Conservation (phyloP, 1,284 basidiomycete genomes). For the Boletellus sp. region DNA sequence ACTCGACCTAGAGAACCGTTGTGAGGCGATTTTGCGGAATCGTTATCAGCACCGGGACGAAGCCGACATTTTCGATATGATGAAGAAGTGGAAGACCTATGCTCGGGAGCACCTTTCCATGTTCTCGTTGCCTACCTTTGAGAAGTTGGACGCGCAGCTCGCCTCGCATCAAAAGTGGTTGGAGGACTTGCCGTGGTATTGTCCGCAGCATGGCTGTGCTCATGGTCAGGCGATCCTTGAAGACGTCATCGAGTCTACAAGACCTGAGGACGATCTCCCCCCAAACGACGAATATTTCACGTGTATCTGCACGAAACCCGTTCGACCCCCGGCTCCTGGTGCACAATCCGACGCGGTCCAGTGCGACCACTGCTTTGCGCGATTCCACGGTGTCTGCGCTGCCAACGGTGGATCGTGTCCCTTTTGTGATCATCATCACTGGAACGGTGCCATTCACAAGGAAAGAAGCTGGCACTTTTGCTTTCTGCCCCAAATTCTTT, state of each 20-base stretch:
- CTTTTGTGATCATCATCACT: constrained; percentile 84
- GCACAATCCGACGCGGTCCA: constrained; percentile 75
- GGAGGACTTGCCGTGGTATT: constrained; percentile 73
- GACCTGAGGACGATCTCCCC: constrained; percentile 70
- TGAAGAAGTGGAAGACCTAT: constrained; percentile 68
- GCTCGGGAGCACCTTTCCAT: constrained; percentile 66
- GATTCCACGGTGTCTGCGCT: constrained; percentile 79
- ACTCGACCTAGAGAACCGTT: constrained; percentile 65
- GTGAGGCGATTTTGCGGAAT: constrained; percentile 67
- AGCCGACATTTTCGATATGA: constrained; percentile 63
- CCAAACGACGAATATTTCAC: constrained; percentile 77
- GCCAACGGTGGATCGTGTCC: constrained; percentile 84
- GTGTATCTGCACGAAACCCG: constrained; percentile 72
- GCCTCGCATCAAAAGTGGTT: constrained; percentile 66
- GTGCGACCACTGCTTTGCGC: constrained; percentile 80
- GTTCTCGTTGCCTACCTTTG: constrained; percentile 69
- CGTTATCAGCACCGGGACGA: constrained; percentile 53
- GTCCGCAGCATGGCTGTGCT: constrained; percentile 54
- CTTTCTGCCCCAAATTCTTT: constrained; percentile 65
- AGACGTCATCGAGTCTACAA: constrained; percentile 69
- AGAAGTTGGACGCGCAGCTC: constrained; percentile 65
- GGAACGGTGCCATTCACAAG: constrained; percentile 79
- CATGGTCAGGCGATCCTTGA: constrained; percentile 62
- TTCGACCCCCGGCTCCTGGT: constrained; percentile 71
- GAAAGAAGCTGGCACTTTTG: constrained; percentile 78